Evolutionary conservation across 768 basidiomycete genomes (phyloP).

Genomic region (Leccinum broughii): DNA sequence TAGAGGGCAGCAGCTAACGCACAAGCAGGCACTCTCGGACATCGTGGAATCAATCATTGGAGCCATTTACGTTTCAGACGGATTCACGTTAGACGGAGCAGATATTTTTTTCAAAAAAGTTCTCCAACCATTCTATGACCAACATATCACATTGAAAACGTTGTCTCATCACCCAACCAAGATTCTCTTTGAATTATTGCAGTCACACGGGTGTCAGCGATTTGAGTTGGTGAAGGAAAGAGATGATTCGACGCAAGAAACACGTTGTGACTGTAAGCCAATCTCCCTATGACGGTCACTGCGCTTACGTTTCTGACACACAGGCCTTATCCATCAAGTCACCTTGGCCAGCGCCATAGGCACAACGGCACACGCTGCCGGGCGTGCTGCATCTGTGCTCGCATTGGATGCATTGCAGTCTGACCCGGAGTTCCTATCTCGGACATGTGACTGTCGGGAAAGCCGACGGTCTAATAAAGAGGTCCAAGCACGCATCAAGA

Average conservation of each 20-base stretch:
- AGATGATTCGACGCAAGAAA: constrained; percentile 32
- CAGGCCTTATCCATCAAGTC: constrained; percentile 70
- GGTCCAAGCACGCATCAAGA: constrained; percentile 39
- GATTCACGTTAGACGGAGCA: constrained; percentile 60
- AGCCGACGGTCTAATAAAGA: constrained; percentile 36
- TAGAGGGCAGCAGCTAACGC: constrained; percentile 6
- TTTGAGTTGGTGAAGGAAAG: constrained; percentile 61
- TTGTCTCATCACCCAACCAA: constrained; percentile 79
- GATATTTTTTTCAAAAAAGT: constrained; percentile 66
- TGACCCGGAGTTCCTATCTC: constrained; percentile 59
- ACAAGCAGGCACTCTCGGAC: constrained; percentile 68
- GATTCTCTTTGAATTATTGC: constrained; percentile 69
- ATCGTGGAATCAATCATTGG: constrained; percentile 80
- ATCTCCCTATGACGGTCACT: constrained; percentile 9
- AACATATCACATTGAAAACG: constrained; percentile 69
- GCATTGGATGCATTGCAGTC: constrained; percentile 71
- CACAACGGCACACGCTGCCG: constrained; percentile 50
- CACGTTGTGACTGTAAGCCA: constrained; percentile 54
- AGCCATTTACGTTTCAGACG: constrained; percentile 76
- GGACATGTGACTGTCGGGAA: constrained; percentile 66
- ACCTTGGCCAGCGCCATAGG: constrained; percentile 61
- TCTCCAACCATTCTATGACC: constrained; percentile 77
- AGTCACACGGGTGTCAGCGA: constrained; percentile 67
- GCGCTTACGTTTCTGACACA: constrained; percentile 17
- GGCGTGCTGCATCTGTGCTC: constrained; percentile 58